phyloP scores from a whole-genome alignment of 768 basidiomycete species.

The Sporobolomyces pararoseus region DNA sequence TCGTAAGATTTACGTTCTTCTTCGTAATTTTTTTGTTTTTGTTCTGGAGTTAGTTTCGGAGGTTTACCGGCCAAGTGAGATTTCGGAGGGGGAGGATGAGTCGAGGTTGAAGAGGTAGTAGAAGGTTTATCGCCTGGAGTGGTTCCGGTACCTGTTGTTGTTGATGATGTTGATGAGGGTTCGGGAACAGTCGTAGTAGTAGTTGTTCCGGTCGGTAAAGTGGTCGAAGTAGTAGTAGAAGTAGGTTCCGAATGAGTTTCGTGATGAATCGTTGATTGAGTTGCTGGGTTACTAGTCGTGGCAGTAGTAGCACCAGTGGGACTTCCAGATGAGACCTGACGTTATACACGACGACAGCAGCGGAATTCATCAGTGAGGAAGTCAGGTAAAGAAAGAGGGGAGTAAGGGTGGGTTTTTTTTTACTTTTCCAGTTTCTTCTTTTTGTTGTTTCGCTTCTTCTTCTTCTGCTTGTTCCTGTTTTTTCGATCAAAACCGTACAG shows the following conservation, averaged over 20 bases:
- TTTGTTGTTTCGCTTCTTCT: constrained; percentile 62
- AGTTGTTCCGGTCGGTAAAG: not conserved
- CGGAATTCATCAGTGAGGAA: no score
- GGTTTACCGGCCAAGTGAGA: constrained; percentile 36
- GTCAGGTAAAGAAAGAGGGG: no score
- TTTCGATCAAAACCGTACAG: not conserved
- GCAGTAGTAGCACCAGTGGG: not conserved
- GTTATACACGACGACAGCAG: no score
- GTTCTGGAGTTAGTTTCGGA: constrained; percentile 65
- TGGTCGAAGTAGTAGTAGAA: not conserved
- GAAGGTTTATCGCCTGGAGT: constrained; percentile 40
- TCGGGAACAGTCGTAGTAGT: not conserved
- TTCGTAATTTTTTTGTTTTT: constrained; percentile 75
- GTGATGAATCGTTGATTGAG: not conserved
- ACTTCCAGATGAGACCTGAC: no score
- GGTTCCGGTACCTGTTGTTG: no score
- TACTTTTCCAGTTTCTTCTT: constrained; percentile 54
- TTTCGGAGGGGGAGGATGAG: constrained; percentile 24
- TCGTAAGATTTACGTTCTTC: constrained; percentile 63
- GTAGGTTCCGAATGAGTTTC: constrained; percentile 29
- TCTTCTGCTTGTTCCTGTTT: constrained; percentile 52
- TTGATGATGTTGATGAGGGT: not conserved
- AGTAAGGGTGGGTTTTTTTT: no score
- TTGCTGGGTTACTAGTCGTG: not conserved
- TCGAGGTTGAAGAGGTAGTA: not conserved